A percentile compares a stretch with the other conserved stretches of the same genome.
Evolutionary conservation across 2,329 filamentous ascomycete species (phyloP).

Genomic region (Fusarium tanahbumbuense): DNA sequence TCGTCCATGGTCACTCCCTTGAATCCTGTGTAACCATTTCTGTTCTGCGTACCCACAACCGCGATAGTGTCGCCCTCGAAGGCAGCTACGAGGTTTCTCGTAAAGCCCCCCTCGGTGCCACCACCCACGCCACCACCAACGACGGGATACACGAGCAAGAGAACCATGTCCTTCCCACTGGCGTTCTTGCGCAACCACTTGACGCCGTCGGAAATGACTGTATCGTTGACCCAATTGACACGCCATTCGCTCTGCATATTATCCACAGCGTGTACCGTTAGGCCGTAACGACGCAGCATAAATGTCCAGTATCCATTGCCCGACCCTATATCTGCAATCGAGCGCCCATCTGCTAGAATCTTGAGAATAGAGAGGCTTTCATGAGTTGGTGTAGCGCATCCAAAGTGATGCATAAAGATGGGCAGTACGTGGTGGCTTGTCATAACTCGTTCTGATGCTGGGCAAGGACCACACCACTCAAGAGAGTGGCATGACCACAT

Average conservation of each 20-base stretch:
- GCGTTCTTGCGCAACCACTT: constrained; percentile 64
- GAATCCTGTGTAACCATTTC: constrained; percentile 80
- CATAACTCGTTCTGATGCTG: constrained; percentile 62
- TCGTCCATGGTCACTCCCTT: constrained; percentile 71
- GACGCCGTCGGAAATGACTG: constrained; percentile 69
- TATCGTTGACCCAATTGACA: constrained; percentile 76
- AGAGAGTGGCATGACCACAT: constrained; percentile 72
- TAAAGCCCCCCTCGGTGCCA: constrained; percentile 73
- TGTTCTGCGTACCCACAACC: constrained; percentile 80
- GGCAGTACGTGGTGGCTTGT: constrained; percentile 76
- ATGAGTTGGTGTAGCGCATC: constrained; percentile 76
- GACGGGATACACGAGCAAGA: constrained; percentile 79
- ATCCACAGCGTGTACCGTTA: constrained; percentile 71
- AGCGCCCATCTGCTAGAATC: constrained; percentile 63
- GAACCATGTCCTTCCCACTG: constrained; percentile 65
- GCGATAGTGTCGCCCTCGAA: constrained; percentile 74
- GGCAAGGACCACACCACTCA: constrained; percentile 72
- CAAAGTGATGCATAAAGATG: constrained; percentile 82
- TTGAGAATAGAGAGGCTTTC: constrained; percentile 72
- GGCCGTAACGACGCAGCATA: constrained; percentile 71
- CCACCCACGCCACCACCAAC: constrained; percentile 73
- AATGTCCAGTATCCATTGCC: constrained; percentile 83
- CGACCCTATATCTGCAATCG: constrained; percentile 74
- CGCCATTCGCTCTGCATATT: constrained; percentile 76
- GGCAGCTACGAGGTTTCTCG: constrained; percentile 67